A percentile compares a stretch with the other conserved stretches of the same genome.
These are phyloP conservation scores for Perkinsus marinus DNA, from an alignment of 169 alveolate genomes.

Conservation along the genomic window DNA sequence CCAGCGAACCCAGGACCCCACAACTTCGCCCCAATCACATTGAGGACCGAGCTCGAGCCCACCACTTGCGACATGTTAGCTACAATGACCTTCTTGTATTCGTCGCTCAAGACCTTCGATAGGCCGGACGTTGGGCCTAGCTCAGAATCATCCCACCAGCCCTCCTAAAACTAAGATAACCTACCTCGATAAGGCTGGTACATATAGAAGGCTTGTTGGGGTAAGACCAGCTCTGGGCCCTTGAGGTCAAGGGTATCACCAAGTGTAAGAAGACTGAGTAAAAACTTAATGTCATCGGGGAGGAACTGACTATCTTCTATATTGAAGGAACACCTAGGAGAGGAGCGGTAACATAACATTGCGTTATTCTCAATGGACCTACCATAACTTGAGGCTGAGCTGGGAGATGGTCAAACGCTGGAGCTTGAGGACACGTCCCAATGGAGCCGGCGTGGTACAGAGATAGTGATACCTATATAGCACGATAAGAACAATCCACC, in stretches of 20 bases:
- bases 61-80: background rate
- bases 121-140: background rate
- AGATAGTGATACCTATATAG: background rate
- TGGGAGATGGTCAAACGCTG: background rate
- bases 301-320: background rate
- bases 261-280: background rate
- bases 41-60: background rate
- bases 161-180: background rate
- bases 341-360: background rate
- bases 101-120: background rate
- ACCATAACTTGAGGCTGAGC: background rate
- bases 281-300: background rate
- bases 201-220: background rate
- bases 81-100: background rate
- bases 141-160: background rate
- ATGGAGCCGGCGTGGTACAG: background rate
- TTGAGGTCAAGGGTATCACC: background rate
- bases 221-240: background rate
- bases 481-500: background rate
- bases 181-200: background rate
- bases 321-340: background rate
- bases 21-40: background rate
- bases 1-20: background rate
- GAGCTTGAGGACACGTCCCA: background rate
- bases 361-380: background rate